A percentile compares a stretch with the other conserved stretches of the same genome.
phyloP scores from a whole-genome alignment of 1,284 basidiomycete genomes.

The Polyporus tsugae region DNA sequence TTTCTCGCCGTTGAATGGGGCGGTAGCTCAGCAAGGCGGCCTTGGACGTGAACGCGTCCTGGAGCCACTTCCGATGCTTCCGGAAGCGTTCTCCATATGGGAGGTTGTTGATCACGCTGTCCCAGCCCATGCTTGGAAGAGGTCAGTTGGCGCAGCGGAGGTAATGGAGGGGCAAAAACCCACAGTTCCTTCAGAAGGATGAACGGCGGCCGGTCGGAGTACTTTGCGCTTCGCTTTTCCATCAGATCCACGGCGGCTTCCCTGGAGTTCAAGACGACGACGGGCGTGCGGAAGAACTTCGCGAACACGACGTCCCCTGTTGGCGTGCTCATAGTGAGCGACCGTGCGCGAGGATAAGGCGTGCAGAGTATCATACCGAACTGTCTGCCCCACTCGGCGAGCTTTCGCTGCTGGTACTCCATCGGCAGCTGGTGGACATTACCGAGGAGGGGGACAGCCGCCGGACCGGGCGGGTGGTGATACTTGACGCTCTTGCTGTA shows the following conservation, averaged over 20 bases:
- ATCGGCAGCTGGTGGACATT: constrained; percentile 36
- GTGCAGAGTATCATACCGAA: constrained; percentile 27
- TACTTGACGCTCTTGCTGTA: constrained; percentile 17
- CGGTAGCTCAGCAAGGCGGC: constrained; percentile 32
- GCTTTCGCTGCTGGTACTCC: constrained; percentile 31
- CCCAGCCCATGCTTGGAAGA: constrained; percentile 35
- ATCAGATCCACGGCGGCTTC: constrained; percentile 49
- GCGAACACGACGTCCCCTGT: constrained; percentile 49
- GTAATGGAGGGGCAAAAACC: constrained; percentile 7
- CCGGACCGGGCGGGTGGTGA: constrained; percentile 34
- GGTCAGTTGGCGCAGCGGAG: neutral
- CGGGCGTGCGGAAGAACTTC: constrained; percentile 43
- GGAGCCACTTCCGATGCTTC: constrained; percentile 42
- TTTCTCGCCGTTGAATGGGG: constrained; percentile 38
- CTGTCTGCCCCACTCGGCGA: constrained; percentile 34
- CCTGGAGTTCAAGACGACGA: constrained; percentile 47
- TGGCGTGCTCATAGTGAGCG: neutral
- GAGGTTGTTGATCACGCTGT: constrained; percentile 35
- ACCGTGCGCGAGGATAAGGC: neutral
- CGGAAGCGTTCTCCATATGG: constrained; percentile 42
- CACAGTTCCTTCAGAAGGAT: constrained; percentile 41
- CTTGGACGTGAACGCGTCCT: constrained; percentile 38
- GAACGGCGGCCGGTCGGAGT: constrained; percentile 47
- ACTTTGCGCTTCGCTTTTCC: constrained; percentile 49
- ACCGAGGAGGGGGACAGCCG: constrained; percentile 32